Conservation (phyloP, 1,284 basidiomycete genomes). For the Puccinia coronata region DNA sequence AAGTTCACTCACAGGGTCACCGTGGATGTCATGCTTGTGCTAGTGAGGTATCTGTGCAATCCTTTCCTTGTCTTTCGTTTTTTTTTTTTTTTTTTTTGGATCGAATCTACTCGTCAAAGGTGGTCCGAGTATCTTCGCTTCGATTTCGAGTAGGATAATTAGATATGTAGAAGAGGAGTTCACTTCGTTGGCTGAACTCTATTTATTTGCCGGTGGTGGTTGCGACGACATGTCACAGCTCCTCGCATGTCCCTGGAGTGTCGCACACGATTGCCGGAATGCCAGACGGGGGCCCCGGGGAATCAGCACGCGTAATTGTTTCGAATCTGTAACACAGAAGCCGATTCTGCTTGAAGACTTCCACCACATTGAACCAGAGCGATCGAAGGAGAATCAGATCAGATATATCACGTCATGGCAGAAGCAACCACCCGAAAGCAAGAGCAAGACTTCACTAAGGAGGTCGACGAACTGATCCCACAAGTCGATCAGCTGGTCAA, state of each 20-base stretch:
- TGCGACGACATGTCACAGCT: not conserved
- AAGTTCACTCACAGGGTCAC: slow-evolving; percentile 12
- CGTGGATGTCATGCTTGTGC: slow-evolving; percentile 16
- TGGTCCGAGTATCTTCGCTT: no score
- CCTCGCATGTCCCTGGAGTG: no score
- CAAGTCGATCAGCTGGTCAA: slow-evolving; percentile 61
- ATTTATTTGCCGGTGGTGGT: no score
- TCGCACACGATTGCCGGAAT: no score
- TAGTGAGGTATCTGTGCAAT: not conserved
- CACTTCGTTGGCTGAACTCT: no score
- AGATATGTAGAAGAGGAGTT: no score
- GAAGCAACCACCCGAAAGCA: slow-evolving; percentile 60
- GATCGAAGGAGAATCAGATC: not conserved
- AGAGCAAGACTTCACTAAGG: slow-evolving; percentile 64
- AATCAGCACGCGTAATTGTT: not conserved
- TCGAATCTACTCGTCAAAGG: no score
- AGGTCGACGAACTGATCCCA: slow-evolving; percentile 62
- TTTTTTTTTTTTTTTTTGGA: no score
- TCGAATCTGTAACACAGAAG: not conserved
- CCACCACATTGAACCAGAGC: not conserved
- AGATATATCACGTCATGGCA: not conserved
- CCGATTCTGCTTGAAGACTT: not conserved
- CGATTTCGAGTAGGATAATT: no score
- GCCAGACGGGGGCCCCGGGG: no score
- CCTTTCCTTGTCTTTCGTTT: not conserved